These are phyloP conservation scores for Yamadazyma olivae DNA, from an alignment of 805 yeast genomes.

Conservation along the genomic window DNA sequence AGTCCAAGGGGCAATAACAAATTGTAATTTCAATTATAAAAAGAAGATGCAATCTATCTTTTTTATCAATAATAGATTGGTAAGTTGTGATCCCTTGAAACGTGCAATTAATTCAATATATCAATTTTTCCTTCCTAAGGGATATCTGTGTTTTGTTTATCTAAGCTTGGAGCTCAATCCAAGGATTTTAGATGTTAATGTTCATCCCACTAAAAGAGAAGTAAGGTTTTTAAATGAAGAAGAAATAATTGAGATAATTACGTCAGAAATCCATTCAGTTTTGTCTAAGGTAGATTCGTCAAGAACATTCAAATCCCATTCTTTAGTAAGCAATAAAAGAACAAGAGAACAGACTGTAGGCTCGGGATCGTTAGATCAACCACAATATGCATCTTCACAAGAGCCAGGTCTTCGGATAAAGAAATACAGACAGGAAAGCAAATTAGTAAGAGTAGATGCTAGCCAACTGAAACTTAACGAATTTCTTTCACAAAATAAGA, in stretches of 20 bases:
- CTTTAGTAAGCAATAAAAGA: conserved; percentile 27
- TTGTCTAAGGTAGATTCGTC: conserved; percentile 62
- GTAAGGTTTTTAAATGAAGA: conserved; percentile 84
- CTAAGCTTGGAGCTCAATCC: conserved; percentile 67
- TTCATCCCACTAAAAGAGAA: conserved; percentile 94
- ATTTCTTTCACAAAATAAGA: conserved; percentile 8
- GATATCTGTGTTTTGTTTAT: conserved; percentile 72
- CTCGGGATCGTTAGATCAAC: background rate
- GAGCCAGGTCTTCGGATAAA: no score
- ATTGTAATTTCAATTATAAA: conserved; percentile 67
- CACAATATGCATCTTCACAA: background rate
- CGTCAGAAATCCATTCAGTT: conserved; percentile 44
- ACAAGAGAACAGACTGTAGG: conserved; percentile 11
- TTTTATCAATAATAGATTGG: conserved; percentile 83
- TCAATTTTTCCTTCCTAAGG: conserved; percentile 71
- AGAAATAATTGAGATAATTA: conserved; percentile 69
- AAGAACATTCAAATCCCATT: conserved; percentile 66
- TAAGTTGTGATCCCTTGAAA: conserved; percentile 74
- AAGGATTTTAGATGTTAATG: conserved; percentile 79
- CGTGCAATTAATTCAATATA: conserved; percentile 65
- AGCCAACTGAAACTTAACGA: conserved; percentile 44
- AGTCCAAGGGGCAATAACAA: conserved; percentile 63
- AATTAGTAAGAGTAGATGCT: conserved; percentile 69
- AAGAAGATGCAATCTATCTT: conserved; percentile 67
- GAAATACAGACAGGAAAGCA: conserved; percentile 54